Base-by-base conservation (phyloP, 768 basidiomycete genomes). In the Trametes punicea region DNA sequence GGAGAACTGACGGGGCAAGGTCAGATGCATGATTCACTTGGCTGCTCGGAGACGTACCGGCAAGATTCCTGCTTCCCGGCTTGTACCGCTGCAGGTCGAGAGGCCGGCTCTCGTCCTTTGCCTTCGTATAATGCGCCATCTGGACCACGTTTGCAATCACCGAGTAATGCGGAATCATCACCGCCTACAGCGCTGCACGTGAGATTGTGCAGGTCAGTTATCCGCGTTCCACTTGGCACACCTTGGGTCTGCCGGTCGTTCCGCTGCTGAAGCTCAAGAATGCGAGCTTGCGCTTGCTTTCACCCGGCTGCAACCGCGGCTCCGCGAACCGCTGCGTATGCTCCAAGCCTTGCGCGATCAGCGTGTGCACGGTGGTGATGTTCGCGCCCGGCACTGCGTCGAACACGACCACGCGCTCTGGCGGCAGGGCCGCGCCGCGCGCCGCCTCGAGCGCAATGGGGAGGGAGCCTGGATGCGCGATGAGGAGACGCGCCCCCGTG, bases 201-300 rank as follows among this genome's bases (percentile, higher is more conserved):
- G 11, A 54, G 34, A n/a, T 80, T 7, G n/a, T n/a, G n/a, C n/a
- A 81, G 82, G 10, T 33, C 36, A 18, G 8, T 18, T n/a, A 81
- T 82, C 40, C 41, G 16, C 30, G 38, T n/a, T 25, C 4, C 16
- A 5, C 11, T 7, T 18, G n/a, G 16, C 57, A n/a, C 51, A 83
- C 84, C 79, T 90, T 88, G 0, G 88, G 88, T 57, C 74, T 79
- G 0, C 88, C 88, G 1, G 88, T 90, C 0, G 88, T 90, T 25
- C 85, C 85, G 21, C 86, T 88, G 0, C 87, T 88, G 64, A 89
- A 90, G 65, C 77, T 84, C 34, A 88, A 69, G 56, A 89, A 83
- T 0, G 88, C 88, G 16, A 90, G 65, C 65, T 87, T 90, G 5
- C 79, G 83, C 67, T 74, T 85, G 20, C 72, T 86, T 67, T 90